Base-by-base conservation (phyloP, 1,139 yeast genomes). In the Scheffersomyces quercinus region DNA sequence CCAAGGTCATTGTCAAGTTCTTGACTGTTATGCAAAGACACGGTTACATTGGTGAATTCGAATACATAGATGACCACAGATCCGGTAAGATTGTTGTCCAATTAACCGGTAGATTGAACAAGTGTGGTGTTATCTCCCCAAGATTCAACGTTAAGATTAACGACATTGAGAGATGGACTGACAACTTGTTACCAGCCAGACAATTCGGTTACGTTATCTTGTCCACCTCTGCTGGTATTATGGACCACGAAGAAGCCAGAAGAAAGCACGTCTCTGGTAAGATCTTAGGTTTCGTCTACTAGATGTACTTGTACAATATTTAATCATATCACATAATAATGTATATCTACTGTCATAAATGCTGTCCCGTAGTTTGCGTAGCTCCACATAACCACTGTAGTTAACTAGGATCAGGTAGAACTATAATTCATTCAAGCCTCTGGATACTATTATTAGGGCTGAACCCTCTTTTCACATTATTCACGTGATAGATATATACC, bases 241-340 rank as follows among this genome's bases (percentile, higher is more conserved):
- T 93, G 97, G 98, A 93, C 82, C 99, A 93, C 80, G 99, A 93
- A 81, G 99, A 93, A 81, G 99, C 99, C 64, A 90, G 97, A 85
- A 88, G 98, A 85, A 93, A 93, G 88, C 98, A 93, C 77, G 98
- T 91, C 63, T 89, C 97, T 62, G 98, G 98, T 75, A 91, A 91
- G 80, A 85, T 91, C 68, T 83, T 91, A 68, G 98, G 98, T 67
- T 91, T 88, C 75, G 97, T 91, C 57, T 91, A 91, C 82, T 54
- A 52, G 46, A 20, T 31, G 26, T 16, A 24, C 16, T 5, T 39
- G 38, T 39, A 35, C 35, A 35, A 24, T 31, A 31, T n/a, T 31
- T 6, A 20, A 20, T 20, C 35, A 31, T 14, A 35, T 12, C 9
- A 15, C 35, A 31, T 31, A 31, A 35, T 44, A 37, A 44, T 38